Conservation (phyloP, 1,284 basidiomycete genomes). For the Nidula niveotomentosa region DNA sequence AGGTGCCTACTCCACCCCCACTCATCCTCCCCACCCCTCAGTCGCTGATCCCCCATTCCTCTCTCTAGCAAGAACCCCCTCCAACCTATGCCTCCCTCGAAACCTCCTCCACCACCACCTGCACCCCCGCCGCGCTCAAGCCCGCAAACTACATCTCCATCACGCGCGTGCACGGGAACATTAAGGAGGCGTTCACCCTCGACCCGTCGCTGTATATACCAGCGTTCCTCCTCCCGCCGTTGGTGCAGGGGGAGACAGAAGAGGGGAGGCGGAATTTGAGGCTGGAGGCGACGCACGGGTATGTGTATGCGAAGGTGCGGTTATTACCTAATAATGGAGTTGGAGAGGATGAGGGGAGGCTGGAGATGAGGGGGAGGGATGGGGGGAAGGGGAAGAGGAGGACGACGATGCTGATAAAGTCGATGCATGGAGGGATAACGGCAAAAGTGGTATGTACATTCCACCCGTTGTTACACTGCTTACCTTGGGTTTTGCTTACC, state of each 20-base stretch:
- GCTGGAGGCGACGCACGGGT: conserved; percentile 24
- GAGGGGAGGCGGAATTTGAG: conserved; percentile 30
- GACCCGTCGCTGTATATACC: conserved; percentile 37
- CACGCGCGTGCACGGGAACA: conserved; percentile 15
- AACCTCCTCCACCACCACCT: neutral
- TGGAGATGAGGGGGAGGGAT: conserved; percentile 7
- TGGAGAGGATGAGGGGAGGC: conserved; percentile 3
- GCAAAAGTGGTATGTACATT: conserved; percentile 19
- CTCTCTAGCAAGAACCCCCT: conserved; percentile 19
- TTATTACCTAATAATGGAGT: conserved; percentile 7
- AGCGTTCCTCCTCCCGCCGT: conserved; percentile 23
- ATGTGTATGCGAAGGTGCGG: conserved; percentile 26
- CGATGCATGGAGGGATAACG: conserved; percentile 33
- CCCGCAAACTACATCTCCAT: conserved; percentile 35
- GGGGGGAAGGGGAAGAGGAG: conserved; percentile 11
- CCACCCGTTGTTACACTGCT: neutral
- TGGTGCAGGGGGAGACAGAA: conserved; percentile 26
- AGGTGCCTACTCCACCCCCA: no score
- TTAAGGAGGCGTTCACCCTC: conserved; percentile 33
- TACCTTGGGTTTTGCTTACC: no score
- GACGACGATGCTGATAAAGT: conserved; percentile 19
- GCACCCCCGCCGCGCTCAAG: conserved; percentile 14
- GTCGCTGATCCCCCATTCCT: no score
- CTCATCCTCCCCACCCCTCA: no score
- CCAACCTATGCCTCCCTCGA: conserved; percentile 25